Evolutionary conservation across 805 yeast species (phyloP), one percentile per base, ranked within the genome.

Genomic region (Kuraishia ogatae): DNA sequence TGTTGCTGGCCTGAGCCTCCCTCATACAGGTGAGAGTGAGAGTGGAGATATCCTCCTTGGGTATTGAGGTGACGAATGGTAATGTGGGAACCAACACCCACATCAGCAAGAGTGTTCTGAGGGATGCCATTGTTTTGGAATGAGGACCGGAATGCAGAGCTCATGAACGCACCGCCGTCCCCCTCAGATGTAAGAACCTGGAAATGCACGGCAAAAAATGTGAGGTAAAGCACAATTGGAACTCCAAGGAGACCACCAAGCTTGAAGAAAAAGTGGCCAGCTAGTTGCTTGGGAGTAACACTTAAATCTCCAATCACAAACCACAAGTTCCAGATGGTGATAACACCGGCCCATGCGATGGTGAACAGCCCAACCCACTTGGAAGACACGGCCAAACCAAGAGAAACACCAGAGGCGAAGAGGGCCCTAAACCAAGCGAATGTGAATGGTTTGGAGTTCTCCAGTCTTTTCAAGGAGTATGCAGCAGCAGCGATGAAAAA

Each of bases 1-100:
- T 88, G 96, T 70, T 88, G 96, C 70, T 88, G 96, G 64, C 85
- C 80, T 7, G 96, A 88, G 57, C 96, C 96, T 52, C 87, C 80
- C 64, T 84, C 88, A 63, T 85, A 87, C 61, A 74, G 71, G 63
- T 81, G 84, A 55, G 77, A 75, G 69, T 88, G 96, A n/a, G 93
- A 86, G 68, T 88, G 96, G 62, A 88, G 75, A 69, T 88, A 88
- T 52, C 94, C 94, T 60, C 92, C 94, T 61, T 77, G 78, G 43
- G 93, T 85, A 59, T 80, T 81, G 35, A 80, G 59, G 64, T 88
- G 96, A 65, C 86, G 85, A 47, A 88, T 60, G 43, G 90, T 76
- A 28, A 88, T 78, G 8, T 71, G 67, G 3, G 93, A 87, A 39
- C 87, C 86, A 58, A 83, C 81, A 60, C 94, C 94, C 50, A 88